Percentiles rank a stretch among this genome's conserved stretches.
phyloP scores from a whole-genome alignment of 164 flowering plant species.

The Piper longum region DNA sequence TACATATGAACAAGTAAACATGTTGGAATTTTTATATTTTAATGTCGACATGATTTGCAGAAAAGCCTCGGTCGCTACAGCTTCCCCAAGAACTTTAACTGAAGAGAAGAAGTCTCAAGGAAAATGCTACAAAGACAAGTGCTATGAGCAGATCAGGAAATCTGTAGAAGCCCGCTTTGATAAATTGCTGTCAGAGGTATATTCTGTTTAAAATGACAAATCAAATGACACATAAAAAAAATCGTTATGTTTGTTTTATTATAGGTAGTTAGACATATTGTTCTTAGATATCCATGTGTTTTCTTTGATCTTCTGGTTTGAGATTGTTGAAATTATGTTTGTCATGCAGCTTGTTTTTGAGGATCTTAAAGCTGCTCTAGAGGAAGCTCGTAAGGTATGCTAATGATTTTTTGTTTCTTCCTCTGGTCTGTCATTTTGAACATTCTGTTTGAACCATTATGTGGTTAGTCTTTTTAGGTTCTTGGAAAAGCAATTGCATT shows the following conservation, averaged over 20 bases:
- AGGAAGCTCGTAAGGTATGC: conserved; percentile 80
- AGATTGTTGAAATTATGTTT: background rate
- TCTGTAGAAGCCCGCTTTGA: conserved; percentile 79
- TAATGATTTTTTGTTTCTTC: too few species aligned
- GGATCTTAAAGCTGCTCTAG: conserved; percentile 85
- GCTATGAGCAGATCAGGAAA: conserved; percentile 83
- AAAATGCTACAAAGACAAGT: conserved; percentile 93
- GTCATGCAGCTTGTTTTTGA: conserved; percentile 54
- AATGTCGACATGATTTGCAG: conserved; percentile 18
- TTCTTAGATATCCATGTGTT: too few species aligned
- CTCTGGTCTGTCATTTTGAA: too few species aligned
- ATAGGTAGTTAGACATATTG: too few species aligned
- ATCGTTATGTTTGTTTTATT: too few species aligned
- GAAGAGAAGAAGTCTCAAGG: conserved; percentile 83
- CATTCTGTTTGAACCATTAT: too few species aligned
- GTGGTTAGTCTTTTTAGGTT: too few species aligned
- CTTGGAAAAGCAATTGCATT: too few species aligned
- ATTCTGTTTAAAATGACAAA: background rate
- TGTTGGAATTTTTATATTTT: background rate
- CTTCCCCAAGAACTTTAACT: conserved; percentile 47
- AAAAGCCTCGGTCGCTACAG: conserved; percentile 37
- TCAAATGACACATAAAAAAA: background rate
- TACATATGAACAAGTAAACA: too few species aligned
- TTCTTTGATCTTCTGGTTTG: background rate
- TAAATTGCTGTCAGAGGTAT: conserved; percentile 65